Conservation (phyloP, 352 stramenopile species). For the Pythium dissotocum region DNA sequence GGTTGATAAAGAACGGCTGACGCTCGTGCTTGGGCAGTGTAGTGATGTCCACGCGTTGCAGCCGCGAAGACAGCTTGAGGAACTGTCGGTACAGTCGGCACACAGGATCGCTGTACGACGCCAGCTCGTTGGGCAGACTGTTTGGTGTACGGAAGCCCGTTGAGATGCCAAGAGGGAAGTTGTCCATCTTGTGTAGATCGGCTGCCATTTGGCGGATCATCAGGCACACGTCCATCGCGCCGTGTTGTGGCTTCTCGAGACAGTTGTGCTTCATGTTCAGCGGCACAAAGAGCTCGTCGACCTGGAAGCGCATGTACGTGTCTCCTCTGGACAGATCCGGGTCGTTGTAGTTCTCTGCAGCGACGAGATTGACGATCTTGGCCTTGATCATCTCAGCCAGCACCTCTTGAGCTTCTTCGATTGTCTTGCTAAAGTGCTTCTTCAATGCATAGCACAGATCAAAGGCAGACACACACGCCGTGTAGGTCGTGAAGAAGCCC, state of each 20-base stretch:
- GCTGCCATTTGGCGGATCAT: slow-evolving; percentile 62
- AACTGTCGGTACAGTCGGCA: slow-evolving; percentile 75
- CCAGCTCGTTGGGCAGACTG: slow-evolving; percentile 26
- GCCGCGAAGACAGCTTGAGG: slow-evolving; percentile 56
- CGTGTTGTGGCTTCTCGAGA: slow-evolving; percentile 40
- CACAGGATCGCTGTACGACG: slow-evolving; percentile 57
- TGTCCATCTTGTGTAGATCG: slow-evolving; percentile 62
- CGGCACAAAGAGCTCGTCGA: slow-evolving; percentile 79
- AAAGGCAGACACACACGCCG: slow-evolving; percentile 52
- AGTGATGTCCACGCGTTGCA: slow-evolving; percentile 75
- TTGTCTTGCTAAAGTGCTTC: slow-evolving; percentile 57
- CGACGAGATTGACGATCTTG: slow-evolving; percentile 54
- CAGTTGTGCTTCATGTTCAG: slow-evolving; percentile 83
- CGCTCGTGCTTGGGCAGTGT: slow-evolving; percentile 80
- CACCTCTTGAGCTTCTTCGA: slow-evolving; percentile 43
- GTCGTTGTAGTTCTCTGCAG: slow-evolving; percentile 46
- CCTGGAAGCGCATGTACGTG: slow-evolving; percentile 83
- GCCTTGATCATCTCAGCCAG: slow-evolving; percentile 46
- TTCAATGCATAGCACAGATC: slow-evolving; percentile 54
- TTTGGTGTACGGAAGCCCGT: slow-evolving; percentile 57
- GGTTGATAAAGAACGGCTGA: slow-evolving; percentile 89
- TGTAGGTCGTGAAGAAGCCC: slow-evolving; percentile 76
- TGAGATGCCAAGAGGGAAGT: slow-evolving; percentile 70
- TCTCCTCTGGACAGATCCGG: slow-evolving; percentile 48
- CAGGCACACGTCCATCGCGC: slow-evolving; percentile 73